Percentiles rank a stretch among this genome's conserved stretches.
phyloP scores from a whole-genome alignment of 176 grass and related monocot genomes.

The Musa schizocarpa region DNA sequence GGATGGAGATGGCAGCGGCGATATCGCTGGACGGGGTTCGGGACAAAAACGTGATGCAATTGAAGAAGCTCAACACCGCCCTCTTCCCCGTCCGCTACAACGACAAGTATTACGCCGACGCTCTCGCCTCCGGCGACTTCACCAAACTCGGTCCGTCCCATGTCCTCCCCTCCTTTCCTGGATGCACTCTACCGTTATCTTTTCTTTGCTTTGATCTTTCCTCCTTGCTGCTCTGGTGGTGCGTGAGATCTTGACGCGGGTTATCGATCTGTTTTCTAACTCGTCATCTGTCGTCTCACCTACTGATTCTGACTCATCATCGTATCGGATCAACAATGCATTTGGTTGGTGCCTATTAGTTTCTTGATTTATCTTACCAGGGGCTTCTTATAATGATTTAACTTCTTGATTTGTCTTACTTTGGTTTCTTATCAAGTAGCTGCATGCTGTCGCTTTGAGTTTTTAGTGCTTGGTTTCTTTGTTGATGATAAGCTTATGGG shows the following conservation, averaged over 20 bases:
- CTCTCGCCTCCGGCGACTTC: slow-evolving; percentile 77
- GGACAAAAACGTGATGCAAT: slow-evolving; percentile 98
- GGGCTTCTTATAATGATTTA: background rate
- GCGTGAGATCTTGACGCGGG: too few species aligned
- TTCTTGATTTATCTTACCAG: slow-evolving; percentile 3
- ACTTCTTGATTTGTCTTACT: background rate
- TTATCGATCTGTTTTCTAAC: too few species aligned
- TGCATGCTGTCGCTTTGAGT: too few species aligned
- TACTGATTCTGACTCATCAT: too few species aligned
- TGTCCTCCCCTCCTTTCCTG: background rate
- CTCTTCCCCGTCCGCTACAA: slow-evolving; percentile 96
- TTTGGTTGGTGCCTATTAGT: background rate
- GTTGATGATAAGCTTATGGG: too few species aligned
- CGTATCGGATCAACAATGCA: too few species aligned
- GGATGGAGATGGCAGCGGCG: slow-evolving; percentile 8
- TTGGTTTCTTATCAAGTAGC: background rate
- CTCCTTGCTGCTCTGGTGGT: background rate
- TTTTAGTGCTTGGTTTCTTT: too few species aligned
- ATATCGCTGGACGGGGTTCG: slow-evolving; percentile 74
- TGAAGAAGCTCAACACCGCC: slow-evolving; percentile 92
- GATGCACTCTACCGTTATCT: too few species aligned
- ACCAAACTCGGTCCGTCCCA: slow-evolving; percentile 70
- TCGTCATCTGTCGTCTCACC: too few species aligned
- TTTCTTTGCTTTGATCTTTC: slow-evolving; percentile 4
- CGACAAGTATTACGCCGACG: slow-evolving; percentile 94